Evolutionary conservation across 352 stramenopile species (phyloP).

Genomic region (Peronospora belbahrii): DNA sequence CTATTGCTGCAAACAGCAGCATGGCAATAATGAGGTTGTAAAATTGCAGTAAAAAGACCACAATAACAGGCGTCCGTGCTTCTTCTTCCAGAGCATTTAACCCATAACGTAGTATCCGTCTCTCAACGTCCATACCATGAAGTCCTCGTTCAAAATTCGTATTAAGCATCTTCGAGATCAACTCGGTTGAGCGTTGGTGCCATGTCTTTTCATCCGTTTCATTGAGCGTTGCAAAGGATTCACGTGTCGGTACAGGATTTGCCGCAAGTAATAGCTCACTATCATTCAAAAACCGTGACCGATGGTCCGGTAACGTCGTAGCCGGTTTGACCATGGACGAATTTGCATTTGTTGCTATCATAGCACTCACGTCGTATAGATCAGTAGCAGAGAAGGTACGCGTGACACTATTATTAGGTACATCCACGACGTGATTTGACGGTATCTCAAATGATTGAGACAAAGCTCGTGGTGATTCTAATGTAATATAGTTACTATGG

Average conservation of each 20-base stretch:
- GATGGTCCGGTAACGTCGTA: conserved; percentile 28
- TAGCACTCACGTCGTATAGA: conserved; percentile 19
- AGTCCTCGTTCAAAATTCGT: conserved; percentile 47
- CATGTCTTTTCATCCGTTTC: conserved; percentile 44
- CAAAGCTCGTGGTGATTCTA: conserved; percentile 22
- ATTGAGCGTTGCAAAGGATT: conserved; percentile 51
- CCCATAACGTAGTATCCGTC: conserved; percentile 37
- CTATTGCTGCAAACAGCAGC: conserved; percentile 49
- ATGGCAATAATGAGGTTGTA: conserved; percentile 75
- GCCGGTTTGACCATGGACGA: conserved; percentile 6
- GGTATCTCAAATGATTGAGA: conserved; percentile 15
- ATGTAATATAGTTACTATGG: conserved; percentile 12
- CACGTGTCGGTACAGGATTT: conserved; percentile 35
- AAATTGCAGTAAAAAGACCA: conserved; percentile 69
- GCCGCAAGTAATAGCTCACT: conserved; percentile 44
- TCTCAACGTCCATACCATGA: conserved; percentile 31
- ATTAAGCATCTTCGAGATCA: conserved; percentile 43
- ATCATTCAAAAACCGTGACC: conserved; percentile 56
- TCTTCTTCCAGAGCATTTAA: conserved; percentile 61
- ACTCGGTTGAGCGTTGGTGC: conserved; percentile 36
- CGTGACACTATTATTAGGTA: conserved; percentile 9
- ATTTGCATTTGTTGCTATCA: conserved; percentile 25
- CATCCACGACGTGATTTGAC: conserved; percentile 19
- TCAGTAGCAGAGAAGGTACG: conserved; percentile 27
- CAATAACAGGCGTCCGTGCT: conserved; percentile 40